Percentiles rank a stretch among this genome's conserved stretches.
Conservation (phyloP, 2,329 filamentous ascomycete genomes). For the Neonectria sp. region DNA sequence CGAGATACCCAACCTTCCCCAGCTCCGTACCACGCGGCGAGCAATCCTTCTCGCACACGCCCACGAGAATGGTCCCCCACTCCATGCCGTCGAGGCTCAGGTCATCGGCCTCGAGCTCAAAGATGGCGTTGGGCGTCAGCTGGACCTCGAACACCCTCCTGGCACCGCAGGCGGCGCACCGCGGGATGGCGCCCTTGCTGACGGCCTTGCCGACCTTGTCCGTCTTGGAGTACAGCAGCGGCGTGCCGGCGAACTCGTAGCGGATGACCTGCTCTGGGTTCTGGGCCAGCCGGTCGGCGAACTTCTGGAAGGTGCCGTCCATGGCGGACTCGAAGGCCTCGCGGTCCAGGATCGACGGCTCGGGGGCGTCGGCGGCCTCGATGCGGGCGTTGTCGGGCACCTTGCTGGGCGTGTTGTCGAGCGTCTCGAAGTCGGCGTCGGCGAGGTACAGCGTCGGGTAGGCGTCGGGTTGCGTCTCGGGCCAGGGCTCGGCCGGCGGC, state of each 20-base stretch:
- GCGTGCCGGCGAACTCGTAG: constrained; percentile 82
- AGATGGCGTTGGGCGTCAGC: constrained; percentile 91
- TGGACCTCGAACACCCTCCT: constrained; percentile 91
- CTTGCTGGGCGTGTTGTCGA: constrained; percentile 72
- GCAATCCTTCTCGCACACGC: constrained; percentile 87
- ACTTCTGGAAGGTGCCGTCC: constrained; percentile 84
- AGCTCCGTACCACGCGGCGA: constrained; percentile 69
- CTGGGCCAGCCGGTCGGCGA: constrained; percentile 82
- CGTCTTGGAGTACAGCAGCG: constrained; percentile 84
- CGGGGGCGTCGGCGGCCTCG: constrained; percentile 57
- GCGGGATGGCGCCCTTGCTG: constrained; percentile 71
- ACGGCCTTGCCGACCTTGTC: constrained; percentile 82
- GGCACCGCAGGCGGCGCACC: constrained; percentile 82
- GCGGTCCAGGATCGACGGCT: constrained; percentile 71
- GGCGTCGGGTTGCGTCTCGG: constrained; percentile 75
- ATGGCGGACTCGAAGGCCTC: constrained; percentile 81
- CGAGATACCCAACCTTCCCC: constrained; percentile 82
- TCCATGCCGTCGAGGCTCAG: constrained; percentile 90
- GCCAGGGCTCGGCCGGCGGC: constrained; percentile 80
- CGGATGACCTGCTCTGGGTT: constrained; percentile 88
- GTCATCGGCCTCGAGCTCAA: constrained; percentile 86
- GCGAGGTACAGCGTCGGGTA: constrained; percentile 85
- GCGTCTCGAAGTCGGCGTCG: constrained; percentile 93
- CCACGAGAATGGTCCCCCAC: constrained; percentile 94
- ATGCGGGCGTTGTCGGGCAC: constrained; percentile 65